Evolutionary conservation across 1,139 yeast genomes (phyloP).

Genomic region (Hyphopichia fennica): DNA sequence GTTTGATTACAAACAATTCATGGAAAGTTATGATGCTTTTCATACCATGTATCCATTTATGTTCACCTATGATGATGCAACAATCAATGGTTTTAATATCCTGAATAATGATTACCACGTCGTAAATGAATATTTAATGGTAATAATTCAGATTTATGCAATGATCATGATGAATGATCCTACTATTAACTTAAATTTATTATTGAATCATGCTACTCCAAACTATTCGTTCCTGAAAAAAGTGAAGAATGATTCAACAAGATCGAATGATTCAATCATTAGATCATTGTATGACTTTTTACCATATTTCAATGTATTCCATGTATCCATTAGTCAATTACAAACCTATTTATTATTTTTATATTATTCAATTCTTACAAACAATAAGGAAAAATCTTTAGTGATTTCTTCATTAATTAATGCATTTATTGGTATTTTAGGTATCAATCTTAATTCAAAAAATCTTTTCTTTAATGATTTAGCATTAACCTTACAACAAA

Average conservation of each 20-base stretch:
- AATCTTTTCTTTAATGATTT: slow-evolving; percentile 49
- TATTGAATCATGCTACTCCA: slow-evolving; percentile 41
- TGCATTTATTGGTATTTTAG: slow-evolving; percentile 48
- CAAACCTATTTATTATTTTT: slow-evolving; percentile 45
- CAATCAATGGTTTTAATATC: slow-evolving; percentile 52
- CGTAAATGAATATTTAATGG: slow-evolving; percentile 52
- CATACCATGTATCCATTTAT: slow-evolving; percentile 57
- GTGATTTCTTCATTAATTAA: slow-evolving; percentile 43
- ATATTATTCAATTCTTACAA: slow-evolving; percentile 45
- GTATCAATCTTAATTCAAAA: slow-evolving; percentile 47
- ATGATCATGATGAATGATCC: slow-evolving; percentile 51
- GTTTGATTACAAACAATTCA: slow-evolving; percentile 58
- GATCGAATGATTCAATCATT: slow-evolving; percentile 20
- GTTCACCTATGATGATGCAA: slow-evolving; percentile 50
- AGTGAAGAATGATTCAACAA: slow-evolving; percentile 13
- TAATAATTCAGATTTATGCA: slow-evolving; percentile 46
- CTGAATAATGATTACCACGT: slow-evolving; percentile 50
- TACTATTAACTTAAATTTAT: slow-evolving; percentile 40
- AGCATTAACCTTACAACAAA: slow-evolving; percentile 35
- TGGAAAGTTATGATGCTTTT: slow-evolving; percentile 57
- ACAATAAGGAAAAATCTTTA: slow-evolving; percentile 48
- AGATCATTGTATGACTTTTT: slow-evolving; percentile 45
- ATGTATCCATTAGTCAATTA: slow-evolving; percentile 40
- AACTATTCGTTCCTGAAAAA: slow-evolving; percentile 24
- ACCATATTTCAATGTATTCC: slow-evolving; percentile 48